phyloP scores from a whole-genome alignment of 108 stramenopile species.

The Pseudonitzschia delicatissima region DNA sequence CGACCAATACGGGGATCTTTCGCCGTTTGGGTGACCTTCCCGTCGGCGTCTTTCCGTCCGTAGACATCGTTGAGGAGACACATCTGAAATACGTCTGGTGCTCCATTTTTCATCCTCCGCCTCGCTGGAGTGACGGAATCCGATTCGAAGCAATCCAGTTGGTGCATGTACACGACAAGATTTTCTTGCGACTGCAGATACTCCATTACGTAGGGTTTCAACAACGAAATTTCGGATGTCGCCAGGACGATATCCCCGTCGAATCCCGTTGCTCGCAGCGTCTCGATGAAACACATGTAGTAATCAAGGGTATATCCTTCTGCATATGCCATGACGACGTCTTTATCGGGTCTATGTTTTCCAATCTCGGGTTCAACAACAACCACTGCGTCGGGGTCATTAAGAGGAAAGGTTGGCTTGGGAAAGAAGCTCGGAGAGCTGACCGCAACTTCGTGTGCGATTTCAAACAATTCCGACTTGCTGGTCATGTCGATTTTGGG shows the following conservation, averaged over 20 bases:
- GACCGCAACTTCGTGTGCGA: conserved; percentile 31
- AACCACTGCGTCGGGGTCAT: background rate
- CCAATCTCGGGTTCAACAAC: conserved; percentile 24
- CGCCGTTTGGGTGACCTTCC: conserved; percentile 25
- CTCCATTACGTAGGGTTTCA: conserved; percentile 55
- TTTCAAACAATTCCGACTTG: conserved; percentile 23
- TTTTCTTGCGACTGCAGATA: conserved; percentile 58
- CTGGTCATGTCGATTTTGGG: conserved; percentile 3
- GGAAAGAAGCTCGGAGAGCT: conserved; percentile 17
- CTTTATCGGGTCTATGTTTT: conserved; percentile 46
- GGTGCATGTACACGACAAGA: conserved; percentile 58
- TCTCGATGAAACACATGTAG: conserved; percentile 75
- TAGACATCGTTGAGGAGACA: conserved; percentile 46
- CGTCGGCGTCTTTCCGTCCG: conserved; percentile 21
- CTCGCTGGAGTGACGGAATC: conserved; percentile 30
- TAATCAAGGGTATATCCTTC: conserved; percentile 69
- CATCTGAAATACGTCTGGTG: conserved; percentile 35
- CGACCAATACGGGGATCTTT: conserved; percentile 69
- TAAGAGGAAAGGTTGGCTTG: conserved; percentile 8
- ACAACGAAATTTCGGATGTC: conserved; percentile 40
- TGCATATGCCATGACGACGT: conserved; percentile 61
- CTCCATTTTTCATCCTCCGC: conserved; percentile 37
- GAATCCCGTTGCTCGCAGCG: conserved; percentile 55
- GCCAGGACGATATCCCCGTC: conserved; percentile 75
- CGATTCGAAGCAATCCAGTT: conserved; percentile 55